Conservation (phyloP, 2,329 filamentous ascomycete species). For the Phaeoacremonium minimum region DNA sequence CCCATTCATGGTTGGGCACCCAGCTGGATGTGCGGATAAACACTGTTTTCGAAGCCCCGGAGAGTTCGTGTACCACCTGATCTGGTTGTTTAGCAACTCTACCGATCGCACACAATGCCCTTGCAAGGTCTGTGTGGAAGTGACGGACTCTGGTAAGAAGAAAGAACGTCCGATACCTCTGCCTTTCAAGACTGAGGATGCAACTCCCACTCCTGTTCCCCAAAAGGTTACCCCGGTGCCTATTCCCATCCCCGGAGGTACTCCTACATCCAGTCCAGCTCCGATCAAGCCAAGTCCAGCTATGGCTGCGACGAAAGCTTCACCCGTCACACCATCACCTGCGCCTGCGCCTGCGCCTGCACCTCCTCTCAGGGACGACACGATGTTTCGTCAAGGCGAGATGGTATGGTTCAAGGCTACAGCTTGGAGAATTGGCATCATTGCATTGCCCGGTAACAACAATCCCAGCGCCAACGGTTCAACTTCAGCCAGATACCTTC, state of each 20-base stretch:
- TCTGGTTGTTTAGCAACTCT: constrained; percentile 47
- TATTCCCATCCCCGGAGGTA: too few species aligned
- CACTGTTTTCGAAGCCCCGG: constrained; percentile 48
- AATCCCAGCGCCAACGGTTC: constrained; percentile 9
- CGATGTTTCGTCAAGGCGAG: constrained; percentile 25
- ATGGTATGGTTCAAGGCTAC: constrained; percentile 27
- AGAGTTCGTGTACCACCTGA: constrained; percentile 46
- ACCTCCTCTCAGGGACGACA: background rate
- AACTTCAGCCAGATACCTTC: constrained; percentile 12
- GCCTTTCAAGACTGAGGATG: too few species aligned
- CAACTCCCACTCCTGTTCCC: too few species aligned
- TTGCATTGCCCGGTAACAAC: constrained; percentile 12
- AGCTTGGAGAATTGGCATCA: constrained; percentile 28
- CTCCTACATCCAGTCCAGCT: background rate
- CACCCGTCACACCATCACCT: background rate
- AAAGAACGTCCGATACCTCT: too few species aligned
- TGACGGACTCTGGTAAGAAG: too few species aligned
- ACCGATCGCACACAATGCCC: constrained; percentile 44
- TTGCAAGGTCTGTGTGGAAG: constrained; percentile 45
- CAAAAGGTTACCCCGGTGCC: too few species aligned
- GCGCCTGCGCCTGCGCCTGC: too few species aligned
- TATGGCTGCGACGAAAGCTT: constrained; percentile 5
- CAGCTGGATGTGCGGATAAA: too few species aligned
- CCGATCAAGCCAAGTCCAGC: too few species aligned
- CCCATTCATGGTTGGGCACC: too few species aligned